These are phyloP conservation scores for Verbena officinalis DNA, from an alignment of 257 asterid species.

Conservation along the genomic window DNA sequence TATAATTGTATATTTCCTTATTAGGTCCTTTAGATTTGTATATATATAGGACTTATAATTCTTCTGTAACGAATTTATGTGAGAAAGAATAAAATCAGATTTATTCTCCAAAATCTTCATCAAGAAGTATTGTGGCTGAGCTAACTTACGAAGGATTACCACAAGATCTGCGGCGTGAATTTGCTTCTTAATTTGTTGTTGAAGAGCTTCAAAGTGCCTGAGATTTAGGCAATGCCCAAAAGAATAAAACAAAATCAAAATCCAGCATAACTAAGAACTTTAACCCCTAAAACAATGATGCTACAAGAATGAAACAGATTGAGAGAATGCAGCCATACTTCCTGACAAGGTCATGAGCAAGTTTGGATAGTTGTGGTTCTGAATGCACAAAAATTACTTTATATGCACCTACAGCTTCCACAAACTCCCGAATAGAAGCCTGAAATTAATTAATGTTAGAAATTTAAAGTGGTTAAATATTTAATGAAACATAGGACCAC, in stretches of 20 bases:
- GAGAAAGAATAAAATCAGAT: no score
- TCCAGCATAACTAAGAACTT: conserved; percentile 10
- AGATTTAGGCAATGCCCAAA: conserved; percentile 13
- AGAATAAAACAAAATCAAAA: background rate
- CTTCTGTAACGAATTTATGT: no score
- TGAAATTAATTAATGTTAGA: conserved; percentile 37
- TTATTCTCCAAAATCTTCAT: no score
- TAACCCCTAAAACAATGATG: conserved; percentile 5
- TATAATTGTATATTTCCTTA: no score
- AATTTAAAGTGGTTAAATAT: conserved; percentile 15
- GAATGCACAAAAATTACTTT: conserved; percentile 87
- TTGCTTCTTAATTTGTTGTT: conserved; percentile 62
- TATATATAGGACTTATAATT: no score
- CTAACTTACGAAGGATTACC: conserved; percentile 71
- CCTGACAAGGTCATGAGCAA: conserved; percentile 70
- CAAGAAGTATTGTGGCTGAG: conserved; percentile 29
- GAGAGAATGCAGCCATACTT: conserved; percentile 47
- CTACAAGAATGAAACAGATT: conserved; percentile 24
- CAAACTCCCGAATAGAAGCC: conserved; percentile 92
- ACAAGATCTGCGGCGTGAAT: conserved; percentile 62
- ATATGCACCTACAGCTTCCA: conserved; percentile 94
- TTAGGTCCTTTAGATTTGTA: no score
- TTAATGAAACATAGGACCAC: background rate
- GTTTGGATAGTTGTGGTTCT: conserved; percentile 82
- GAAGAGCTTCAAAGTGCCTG: conserved; percentile 89